Percentiles rank a stretch among this genome's conserved stretches.
Evolutionary conservation across 2,329 filamentous ascomycete genomes (phyloP).

Genomic region (Biscogniauxia sp.): DNA sequence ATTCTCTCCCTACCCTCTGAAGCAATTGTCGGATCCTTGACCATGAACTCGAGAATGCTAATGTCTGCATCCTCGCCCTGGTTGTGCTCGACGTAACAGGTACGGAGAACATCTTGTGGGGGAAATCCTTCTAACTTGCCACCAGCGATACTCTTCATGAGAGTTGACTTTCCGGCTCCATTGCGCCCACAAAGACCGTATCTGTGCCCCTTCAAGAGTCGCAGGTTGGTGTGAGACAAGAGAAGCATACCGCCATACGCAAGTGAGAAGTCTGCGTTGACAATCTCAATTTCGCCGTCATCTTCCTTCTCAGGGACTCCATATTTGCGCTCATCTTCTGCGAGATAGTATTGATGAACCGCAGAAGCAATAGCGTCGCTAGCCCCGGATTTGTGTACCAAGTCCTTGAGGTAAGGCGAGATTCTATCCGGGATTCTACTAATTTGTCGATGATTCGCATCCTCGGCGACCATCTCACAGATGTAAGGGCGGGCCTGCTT

Average conservation of each 20-base stretch:
- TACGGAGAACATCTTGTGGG: conserved; percentile 84
- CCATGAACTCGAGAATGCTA: conserved; percentile 89
- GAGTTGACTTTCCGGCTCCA: conserved; percentile 96
- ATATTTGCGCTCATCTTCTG: conserved; percentile 84
- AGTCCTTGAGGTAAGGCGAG: conserved; percentile 69
- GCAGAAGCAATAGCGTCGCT: conserved; percentile 64
- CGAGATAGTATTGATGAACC: conserved; percentile 74
- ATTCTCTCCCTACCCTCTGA: conserved; percentile 79
- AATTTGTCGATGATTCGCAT: conserved; percentile 79
- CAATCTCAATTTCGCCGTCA: conserved; percentile 90
- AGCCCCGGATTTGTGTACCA: conserved; percentile 63
- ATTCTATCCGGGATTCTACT: conserved; percentile 68
- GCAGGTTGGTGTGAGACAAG: conserved; percentile 91
- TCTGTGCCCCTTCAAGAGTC: conserved; percentile 91
- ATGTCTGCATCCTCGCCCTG: conserved; percentile 97
- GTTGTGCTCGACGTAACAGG: conserved; percentile 98
- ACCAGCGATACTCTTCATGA: conserved; percentile 94
- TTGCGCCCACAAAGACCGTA: conserved; percentile 97
- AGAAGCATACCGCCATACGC: conserved; percentile 97
- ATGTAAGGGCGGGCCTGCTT: conserved; percentile 71
- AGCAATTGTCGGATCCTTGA: conserved; percentile 83
- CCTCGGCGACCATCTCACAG: conserved; percentile 79
- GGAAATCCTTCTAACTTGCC: conserved; percentile 98
- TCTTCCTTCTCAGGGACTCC: conserved; percentile 84
- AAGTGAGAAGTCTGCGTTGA: conserved; percentile 96